Evolutionary conservation across 2,329 filamentous ascomycete genomes (phyloP).

Genomic region (Orbilia brochopaga): DNA sequence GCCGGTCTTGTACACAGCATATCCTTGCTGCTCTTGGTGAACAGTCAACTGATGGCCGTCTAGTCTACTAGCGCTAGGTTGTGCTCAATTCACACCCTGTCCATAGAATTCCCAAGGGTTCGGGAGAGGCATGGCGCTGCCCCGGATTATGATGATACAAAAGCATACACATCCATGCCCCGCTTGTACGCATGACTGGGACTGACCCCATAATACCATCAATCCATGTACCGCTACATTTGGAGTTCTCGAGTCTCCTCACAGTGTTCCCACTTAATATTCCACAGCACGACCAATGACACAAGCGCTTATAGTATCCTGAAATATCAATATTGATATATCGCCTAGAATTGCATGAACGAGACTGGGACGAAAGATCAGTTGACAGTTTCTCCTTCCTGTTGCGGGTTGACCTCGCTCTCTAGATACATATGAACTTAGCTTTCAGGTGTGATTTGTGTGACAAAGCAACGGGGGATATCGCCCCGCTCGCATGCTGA

Average conservation of each 20-base stretch:
- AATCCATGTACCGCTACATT: too few species aligned
- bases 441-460: not conserved
- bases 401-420: slow-evolving; percentile 5
- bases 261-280: not conserved
- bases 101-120: slow-evolving; percentile 31
- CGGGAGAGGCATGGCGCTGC: slow-evolving; percentile 19
- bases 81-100: slow-evolving; percentile 8
- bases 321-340: not conserved
- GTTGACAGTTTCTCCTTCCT: slow-evolving; percentile 40
- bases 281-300: not conserved
- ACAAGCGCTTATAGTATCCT: slow-evolving; percentile 12
- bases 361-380: slow-evolving; percentile 1
- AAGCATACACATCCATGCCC: not conserved
- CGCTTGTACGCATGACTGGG: too few species aligned
- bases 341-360: not conserved
- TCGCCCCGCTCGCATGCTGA: too few species aligned
- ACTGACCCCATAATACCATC: too few species aligned
- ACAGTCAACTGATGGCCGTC: not conserved
- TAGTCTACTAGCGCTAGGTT: not conserved
- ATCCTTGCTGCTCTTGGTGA: not conserved
- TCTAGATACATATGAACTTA: not conserved
- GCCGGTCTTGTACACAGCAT: not conserved
- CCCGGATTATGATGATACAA: slow-evolving; percentile 7
- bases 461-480: not conserved
- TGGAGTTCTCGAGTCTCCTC: not conserved